Conservation (phyloP, 306 rosid genomes). For the Cicer judaicum region DNA sequence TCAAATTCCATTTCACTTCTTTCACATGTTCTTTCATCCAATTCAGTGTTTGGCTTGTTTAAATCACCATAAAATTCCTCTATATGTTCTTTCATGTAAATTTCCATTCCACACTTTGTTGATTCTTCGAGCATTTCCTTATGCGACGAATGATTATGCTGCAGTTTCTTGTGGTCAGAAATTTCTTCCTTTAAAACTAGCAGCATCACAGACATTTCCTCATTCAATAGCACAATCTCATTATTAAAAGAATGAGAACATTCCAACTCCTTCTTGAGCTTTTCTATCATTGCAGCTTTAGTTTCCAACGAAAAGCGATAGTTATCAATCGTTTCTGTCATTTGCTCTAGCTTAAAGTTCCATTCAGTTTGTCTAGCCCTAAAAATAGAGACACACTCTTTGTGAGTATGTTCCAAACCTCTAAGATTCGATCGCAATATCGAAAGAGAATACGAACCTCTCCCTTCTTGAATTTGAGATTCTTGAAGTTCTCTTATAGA, state of each 20-base stretch:
- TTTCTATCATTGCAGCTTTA: constrained; percentile 52
- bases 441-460: constrained; percentile 64
- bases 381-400: constrained; percentile 55
- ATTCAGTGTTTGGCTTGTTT: constrained; percentile 52
- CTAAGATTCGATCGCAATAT: constrained; percentile 65
- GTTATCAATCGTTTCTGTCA: constrained; percentile 49
- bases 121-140: constrained; percentile 15
- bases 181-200: constrained; percentile 65
- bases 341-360: constrained; percentile 52
- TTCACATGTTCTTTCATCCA: constrained; percentile 57
- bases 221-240: constrained; percentile 69
- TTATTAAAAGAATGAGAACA: constrained; percentile 47
- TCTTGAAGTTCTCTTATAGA: constrained; percentile 75
- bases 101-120: not conserved
- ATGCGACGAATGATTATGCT: not conserved
- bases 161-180: constrained; percentile 41
- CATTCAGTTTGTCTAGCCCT: constrained; percentile 65
- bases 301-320: constrained; percentile 50
- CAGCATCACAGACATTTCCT: constrained; percentile 66
- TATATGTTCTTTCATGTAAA: constrained; percentile 37
- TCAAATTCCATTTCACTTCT: constrained; percentile 68
- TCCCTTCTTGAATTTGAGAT: constrained; percentile 69
- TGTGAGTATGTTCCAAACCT: constrained; percentile 61
- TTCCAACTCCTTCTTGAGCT: constrained; percentile 62
- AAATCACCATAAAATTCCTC: constrained; percentile 51